Evolutionary conservation across 345 rosid species (phyloP), one percentile per base, ranked within the genome.

Genomic region (Physaria fendleri): DNA sequence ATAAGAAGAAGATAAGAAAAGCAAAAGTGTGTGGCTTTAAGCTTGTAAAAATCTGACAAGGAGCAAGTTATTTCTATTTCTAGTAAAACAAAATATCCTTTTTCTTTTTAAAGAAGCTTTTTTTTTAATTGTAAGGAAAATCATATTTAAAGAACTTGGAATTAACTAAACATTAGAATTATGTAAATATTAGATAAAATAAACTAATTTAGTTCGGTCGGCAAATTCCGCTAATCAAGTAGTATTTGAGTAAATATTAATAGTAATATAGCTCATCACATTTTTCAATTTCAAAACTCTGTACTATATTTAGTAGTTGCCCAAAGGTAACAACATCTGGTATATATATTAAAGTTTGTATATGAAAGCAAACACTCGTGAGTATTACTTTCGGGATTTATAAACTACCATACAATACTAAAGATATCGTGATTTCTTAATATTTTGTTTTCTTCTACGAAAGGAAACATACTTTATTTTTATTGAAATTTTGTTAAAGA

Each of bases 1-100:
- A 24, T 59, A 14, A 23, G 34, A 7, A 44, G 17, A 44, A 13
- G 23, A 44, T 28, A 39, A 54, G 11, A 27, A 32, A 60, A 33
- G 40, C 30, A 68, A 59, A 68, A 68, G 49, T n/a, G 1, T 60
- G 55, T 60, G 55, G 48, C 57, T 53, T 34, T 42, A 67, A 41
- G 38, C 3, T 28, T 61, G 25, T 38, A 30, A 45, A 69, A 37
- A 54, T 37, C 63, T 33, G 6, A 27, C 42, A 35, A 38, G 14
- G 28, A 45, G 21, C n/a, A 12, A 47, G 30, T 56, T 35, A 50
- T n/a, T 50, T 24, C 21, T 51, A 39, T 40, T 40, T 59, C 14
- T n/a, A 45, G n/a, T 11, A 61, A 37, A 69, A 29, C 0, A 14
- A 45, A 29, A 34, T 27, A 14, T 52, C 5, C 13, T 2, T 34